Evolutionary conservation across 805 yeast species (phyloP).

Genomic region (Pichia cephalocereana): DNA sequence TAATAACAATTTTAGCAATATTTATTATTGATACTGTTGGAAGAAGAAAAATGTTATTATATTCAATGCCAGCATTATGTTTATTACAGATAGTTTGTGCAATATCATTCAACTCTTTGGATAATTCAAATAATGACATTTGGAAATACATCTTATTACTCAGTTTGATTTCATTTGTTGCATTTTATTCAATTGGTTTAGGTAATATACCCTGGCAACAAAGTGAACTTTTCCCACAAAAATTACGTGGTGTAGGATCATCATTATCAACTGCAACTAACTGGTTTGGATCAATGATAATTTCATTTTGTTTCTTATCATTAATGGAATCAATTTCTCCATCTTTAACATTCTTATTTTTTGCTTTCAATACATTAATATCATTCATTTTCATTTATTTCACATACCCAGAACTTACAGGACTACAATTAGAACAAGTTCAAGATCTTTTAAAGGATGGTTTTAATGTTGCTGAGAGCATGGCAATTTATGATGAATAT

Average conservation of each 20-base stretch:
- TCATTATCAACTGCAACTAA: constrained; percentile 26
- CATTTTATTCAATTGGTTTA: constrained; percentile 44
- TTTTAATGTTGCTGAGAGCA: constrained; percentile 37
- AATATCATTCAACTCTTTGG: constrained; percentile 34
- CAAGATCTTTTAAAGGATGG: constrained; percentile 36
- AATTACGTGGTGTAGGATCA: constrained; percentile 43
- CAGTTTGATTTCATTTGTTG: constrained; percentile 42
- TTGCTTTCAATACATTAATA: constrained; percentile 36
- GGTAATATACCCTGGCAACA: constrained; percentile 56
- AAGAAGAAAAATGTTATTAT: constrained; percentile 37
- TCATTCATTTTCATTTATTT: constrained; percentile 37
- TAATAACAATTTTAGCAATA: constrained; percentile 41
- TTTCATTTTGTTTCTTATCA: constrained; percentile 44
- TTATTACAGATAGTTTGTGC: constrained; percentile 40
- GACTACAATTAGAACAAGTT: constrained; percentile 45
- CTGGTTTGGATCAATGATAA: constrained; percentile 47
- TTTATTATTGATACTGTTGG: constrained; percentile 43
- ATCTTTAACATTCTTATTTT: constrained; percentile 39
- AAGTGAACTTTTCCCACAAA: constrained; percentile 47
- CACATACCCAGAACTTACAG: constrained; percentile 43
- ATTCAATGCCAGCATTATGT: constrained; percentile 39
- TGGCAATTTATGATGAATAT: constrained; percentile 17
- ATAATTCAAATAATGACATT: constrained; percentile 26
- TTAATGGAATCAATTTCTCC: constrained; percentile 45
- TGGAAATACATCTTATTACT: constrained; percentile 39